Conservation (phyloP, 305 asterid species). For the Rubia balearica region DNA sequence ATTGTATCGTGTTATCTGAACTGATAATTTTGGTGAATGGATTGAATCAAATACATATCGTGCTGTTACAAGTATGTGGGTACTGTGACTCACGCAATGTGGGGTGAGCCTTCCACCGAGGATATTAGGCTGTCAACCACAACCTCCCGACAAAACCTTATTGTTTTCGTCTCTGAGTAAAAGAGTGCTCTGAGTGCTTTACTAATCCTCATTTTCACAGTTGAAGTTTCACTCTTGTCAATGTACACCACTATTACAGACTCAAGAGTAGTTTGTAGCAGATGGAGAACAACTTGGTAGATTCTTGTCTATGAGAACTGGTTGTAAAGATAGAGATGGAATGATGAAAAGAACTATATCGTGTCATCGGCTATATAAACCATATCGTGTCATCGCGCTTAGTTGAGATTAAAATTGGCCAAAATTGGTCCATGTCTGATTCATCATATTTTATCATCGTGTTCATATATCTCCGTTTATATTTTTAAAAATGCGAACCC, state of each 20-base stretch:
- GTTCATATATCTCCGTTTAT: too few relatives aligned
- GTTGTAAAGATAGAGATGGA: too few relatives aligned
- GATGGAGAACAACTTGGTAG: too few relatives aligned
- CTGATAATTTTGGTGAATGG: neutral
- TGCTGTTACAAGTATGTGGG: too few relatives aligned
- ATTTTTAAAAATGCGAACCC: neutral
- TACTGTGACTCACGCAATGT: neutral
- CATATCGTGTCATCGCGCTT: neutral
- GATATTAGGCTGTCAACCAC: neutral
- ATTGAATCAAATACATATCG: neutral
- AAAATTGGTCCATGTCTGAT: neutral
- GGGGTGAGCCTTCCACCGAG: neutral
- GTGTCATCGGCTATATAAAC: neutral
- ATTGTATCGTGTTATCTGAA: too few relatives aligned
- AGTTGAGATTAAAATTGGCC: neutral
- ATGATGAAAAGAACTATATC: too few relatives aligned
- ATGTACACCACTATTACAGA: too few relatives aligned
- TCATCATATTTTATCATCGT: neutral
- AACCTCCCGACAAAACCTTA: neutral
- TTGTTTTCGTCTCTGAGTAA: too few relatives aligned
- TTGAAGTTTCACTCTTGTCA: too few relatives aligned
- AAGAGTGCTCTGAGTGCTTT: too few relatives aligned
- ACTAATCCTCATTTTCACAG: neutral
- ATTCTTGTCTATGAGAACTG: too few relatives aligned
- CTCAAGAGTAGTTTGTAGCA: too few relatives aligned